These are phyloP conservation scores for Gaillardinia entomophila DNA, from an alignment of 805 yeast species.

Conservation along the genomic window DNA sequence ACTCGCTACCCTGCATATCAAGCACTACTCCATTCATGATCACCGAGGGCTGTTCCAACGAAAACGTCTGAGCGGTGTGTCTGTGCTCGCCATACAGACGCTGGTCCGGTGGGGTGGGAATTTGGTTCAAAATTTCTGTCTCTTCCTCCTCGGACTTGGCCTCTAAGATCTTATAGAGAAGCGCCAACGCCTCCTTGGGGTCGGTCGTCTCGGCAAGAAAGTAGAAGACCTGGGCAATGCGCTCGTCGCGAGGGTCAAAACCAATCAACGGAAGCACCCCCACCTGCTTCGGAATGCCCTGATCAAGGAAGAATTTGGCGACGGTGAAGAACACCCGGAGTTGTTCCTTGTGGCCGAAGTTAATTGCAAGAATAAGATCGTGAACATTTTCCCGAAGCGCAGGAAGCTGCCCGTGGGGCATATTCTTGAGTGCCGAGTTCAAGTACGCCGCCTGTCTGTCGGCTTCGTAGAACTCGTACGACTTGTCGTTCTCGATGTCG, in stretches of 20 bases:
- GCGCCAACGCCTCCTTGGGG: conserved; percentile 31
- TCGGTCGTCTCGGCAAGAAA: conserved; percentile 24
- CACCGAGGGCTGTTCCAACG: conserved; percentile 44
- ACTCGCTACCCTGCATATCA: conserved; percentile 41
- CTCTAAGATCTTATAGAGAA: conserved; percentile 31
- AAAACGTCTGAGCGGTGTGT: conserved; percentile 19
- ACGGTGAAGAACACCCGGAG: conserved; percentile 45
- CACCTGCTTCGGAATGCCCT: conserved; percentile 68
- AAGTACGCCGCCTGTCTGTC: conserved; percentile 44
- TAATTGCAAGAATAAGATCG: conserved; percentile 64
- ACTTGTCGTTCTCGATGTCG: conserved; percentile 61
- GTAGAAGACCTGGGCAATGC: conserved; percentile 27
- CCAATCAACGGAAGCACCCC: conserved; percentile 69
- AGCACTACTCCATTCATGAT: conserved; percentile 71
- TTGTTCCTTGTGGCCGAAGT: conserved; percentile 50
- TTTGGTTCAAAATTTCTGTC: conserved; percentile 12
- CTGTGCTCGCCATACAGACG: conserved; percentile 12
- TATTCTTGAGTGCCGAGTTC: conserved; percentile 13
- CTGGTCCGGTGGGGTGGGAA: conserved; percentile 12
- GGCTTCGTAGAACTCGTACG: conserved; percentile 41
- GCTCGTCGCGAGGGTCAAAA: conserved; percentile 19
- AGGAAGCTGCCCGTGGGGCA: conserved; percentile 54
- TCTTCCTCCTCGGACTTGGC: conserved; percentile 18
- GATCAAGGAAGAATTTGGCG: conserved; percentile 43
- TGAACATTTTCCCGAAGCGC: conserved; percentile 68